phyloP scores from a whole-genome alignment of 495 filamentous ascomycete genomes.

The Podospora pseudopauciseta region DNA sequence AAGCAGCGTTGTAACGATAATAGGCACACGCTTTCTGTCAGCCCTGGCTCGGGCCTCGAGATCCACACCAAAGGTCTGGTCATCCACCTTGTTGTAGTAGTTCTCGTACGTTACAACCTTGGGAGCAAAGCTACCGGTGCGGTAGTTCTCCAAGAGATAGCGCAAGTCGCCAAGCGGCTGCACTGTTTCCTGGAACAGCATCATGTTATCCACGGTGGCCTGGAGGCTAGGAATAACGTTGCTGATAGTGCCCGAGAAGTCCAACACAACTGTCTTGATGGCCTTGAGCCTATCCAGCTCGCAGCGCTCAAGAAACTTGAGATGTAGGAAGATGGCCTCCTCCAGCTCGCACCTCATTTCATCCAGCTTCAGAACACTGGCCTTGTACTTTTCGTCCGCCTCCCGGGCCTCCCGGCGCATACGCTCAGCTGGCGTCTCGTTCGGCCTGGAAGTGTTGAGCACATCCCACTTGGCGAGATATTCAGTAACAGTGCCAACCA shows the following conservation, averaged over 20 bases:
- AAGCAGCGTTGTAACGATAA: conserved; percentile 87
- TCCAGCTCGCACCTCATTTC: conserved; percentile 88
- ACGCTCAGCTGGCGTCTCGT: conserved; percentile 84
- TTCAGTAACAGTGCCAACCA: conserved; percentile 73
- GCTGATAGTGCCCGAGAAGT: conserved; percentile 96
- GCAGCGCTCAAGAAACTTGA: conserved; percentile 96
- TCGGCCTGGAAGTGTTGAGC: conserved; percentile 75
- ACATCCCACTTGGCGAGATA: conserved; percentile 90
- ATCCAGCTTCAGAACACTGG: conserved; percentile 77
- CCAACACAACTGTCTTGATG: conserved; percentile 94
- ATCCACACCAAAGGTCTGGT: conserved; percentile 96
- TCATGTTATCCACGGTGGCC: conserved; percentile 94
- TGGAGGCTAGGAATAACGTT: conserved; percentile 97
- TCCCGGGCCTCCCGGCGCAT: conserved; percentile 86
- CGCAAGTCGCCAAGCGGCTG: conserved; percentile 87
- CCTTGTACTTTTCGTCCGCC: conserved; percentile 91
- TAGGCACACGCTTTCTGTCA: conserved; percentile 90
- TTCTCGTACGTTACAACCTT: conserved; percentile 95
- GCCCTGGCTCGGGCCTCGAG: conserved; percentile 89
- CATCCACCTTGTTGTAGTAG: conserved; percentile 97
- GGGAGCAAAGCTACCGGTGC: conserved; percentile 87
- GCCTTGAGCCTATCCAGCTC: conserved; percentile 94
- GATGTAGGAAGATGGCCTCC: conserved; percentile 85
- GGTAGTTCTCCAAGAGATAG: conserved; percentile 96
- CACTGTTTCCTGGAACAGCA: conserved; percentile 97